Evolutionary conservation across 1,284 basidiomycete species (phyloP).

Genomic region (Cryptococcus sp.): DNA sequence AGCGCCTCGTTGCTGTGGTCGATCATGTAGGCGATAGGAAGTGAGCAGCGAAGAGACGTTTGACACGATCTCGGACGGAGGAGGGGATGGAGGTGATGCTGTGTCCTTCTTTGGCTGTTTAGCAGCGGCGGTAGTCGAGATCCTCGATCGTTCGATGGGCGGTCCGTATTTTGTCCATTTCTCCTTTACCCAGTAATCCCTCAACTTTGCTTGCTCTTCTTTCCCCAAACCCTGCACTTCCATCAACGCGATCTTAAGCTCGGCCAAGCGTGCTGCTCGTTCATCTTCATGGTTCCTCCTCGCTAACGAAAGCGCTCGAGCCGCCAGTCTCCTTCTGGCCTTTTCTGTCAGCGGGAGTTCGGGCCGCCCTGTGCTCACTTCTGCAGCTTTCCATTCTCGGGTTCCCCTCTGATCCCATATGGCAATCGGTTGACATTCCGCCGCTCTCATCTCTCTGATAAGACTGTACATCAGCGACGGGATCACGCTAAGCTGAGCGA

Average conservation of each 20-base stretch:
- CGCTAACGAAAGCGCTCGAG: constrained; percentile 21
- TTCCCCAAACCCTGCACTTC: constrained; percentile 7
- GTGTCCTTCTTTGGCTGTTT: neutral
- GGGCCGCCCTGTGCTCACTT: constrained; percentile 17
- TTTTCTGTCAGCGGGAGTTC: constrained; percentile 1
- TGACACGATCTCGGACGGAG: neutral
- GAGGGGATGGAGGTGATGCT: neutral
- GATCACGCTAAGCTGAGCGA: neutral
- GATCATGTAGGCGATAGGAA: neutral
- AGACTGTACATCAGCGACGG: constrained; percentile 5
- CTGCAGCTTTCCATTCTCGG: constrained; percentile 44
- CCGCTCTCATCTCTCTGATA: constrained; percentile 33
- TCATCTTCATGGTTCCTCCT: constrained; percentile 35
- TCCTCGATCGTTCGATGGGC: too few species aligned
- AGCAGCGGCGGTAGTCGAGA: too few species aligned
- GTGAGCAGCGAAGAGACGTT: neutral
- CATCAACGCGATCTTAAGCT: neutral
- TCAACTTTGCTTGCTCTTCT: constrained; percentile 13
- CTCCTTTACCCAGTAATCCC: constrained; percentile 14
- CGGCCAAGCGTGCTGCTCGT: constrained; percentile 12
- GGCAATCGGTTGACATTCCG: constrained; percentile 36
- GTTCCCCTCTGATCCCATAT: constrained; percentile 43
- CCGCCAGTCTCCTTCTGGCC: constrained; percentile 16
- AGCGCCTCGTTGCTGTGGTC: neutral
- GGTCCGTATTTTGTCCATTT: neutral